Evolutionary conservation across 805 yeast genomes (phyloP).

Genomic region (Wickerhamiella bombiphila): DNA sequence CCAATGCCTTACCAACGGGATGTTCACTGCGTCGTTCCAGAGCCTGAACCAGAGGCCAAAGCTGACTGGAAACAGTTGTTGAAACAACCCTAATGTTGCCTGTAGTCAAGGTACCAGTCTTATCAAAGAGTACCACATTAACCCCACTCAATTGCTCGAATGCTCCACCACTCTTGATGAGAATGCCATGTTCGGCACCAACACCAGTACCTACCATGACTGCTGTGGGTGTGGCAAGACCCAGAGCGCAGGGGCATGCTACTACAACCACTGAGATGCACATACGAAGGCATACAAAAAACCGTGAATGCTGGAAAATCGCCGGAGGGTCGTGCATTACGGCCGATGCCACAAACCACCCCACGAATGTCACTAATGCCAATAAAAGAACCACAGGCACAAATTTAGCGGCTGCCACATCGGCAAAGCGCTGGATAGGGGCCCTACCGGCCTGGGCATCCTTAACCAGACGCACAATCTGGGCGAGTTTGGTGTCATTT

Average conservation of each 20-base stretch:
- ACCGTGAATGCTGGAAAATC: conserved; percentile 41
- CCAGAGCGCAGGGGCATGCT: conserved; percentile 97
- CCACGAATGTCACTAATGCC: conserved; percentile 47
- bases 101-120: conserved; percentile 87
- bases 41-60: conserved; percentile 43
- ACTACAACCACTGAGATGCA: conserved; percentile 89
- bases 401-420: conserved; percentile 66
- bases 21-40: conserved; percentile 69
- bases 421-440: conserved; percentile 84
- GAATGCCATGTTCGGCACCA: conserved; percentile 78
- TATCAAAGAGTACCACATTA: conserved; percentile 67
- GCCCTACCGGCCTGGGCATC: conserved; percentile 82
- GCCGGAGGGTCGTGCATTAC: conserved; percentile 31
- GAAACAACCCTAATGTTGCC: conserved; percentile 51
- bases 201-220: conserved; percentile 98
- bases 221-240: conserved; percentile 96
- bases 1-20: conserved; percentile 69
- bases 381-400: conserved; percentile 60
- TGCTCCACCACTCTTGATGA: conserved; percentile 86
- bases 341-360: conserved; percentile 36
- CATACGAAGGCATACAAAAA: conserved; percentile 56
- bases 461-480: conserved; percentile 72
- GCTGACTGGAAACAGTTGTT: conserved; percentile 17
- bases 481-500: conserved; percentile 70
- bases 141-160: conserved; percentile 58